Conservation (phyloP, 352 stramenopile species). For the Pythium grandisporangium region DNA sequence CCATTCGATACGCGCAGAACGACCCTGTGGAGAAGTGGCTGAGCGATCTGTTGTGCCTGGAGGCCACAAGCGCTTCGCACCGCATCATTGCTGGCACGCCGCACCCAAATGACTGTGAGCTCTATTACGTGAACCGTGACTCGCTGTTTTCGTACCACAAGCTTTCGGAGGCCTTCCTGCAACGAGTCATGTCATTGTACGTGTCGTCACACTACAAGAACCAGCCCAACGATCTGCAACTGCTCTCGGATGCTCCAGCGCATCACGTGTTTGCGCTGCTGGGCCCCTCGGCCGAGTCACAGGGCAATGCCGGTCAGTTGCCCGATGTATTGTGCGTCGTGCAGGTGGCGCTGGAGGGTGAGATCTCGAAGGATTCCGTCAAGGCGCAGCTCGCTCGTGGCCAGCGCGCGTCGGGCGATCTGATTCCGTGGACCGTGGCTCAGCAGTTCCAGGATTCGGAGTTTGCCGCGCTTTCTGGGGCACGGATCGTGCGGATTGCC, state of each 20-base stretch:
- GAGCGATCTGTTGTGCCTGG: slow-evolving; percentile 96
- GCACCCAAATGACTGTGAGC: slow-evolving; percentile 94
- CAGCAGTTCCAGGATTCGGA: slow-evolving; percentile 99
- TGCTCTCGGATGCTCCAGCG: slow-evolving; percentile 97
- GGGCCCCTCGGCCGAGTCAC: slow-evolving; percentile 88
- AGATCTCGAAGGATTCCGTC: slow-evolving; percentile 95
- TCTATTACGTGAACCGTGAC: slow-evolving; percentile 99
- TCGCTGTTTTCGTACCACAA: slow-evolving; percentile 99
- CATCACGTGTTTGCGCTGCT: slow-evolving; percentile 98
- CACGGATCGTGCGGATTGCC: slow-evolving; percentile 96
- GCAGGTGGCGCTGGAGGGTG: slow-evolving; percentile 95
- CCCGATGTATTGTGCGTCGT: slow-evolving; percentile 98
- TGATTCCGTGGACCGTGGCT: slow-evolving; percentile 99
- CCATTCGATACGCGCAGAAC: slow-evolving; percentile 95
- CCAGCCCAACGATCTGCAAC: slow-evolving; percentile 98
- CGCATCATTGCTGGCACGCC: slow-evolving; percentile 91
- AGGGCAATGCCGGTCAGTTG: slow-evolving; percentile 85
- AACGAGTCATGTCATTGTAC: slow-evolving; percentile 94
- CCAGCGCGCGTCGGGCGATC: slow-evolving; percentile 95
- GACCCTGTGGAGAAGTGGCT: slow-evolving; percentile 98
- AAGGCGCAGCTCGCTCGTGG: slow-evolving; percentile 92
- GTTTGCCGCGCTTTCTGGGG: slow-evolving; percentile 95
- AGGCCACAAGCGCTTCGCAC: slow-evolving; percentile 76
- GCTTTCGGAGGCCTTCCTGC: slow-evolving; percentile 94
- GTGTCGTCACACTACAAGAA: slow-evolving; percentile 99